Evolutionary conservation across 352 stramenopile genomes (phyloP).

Genomic region (Phytophthora podocarpi): DNA sequence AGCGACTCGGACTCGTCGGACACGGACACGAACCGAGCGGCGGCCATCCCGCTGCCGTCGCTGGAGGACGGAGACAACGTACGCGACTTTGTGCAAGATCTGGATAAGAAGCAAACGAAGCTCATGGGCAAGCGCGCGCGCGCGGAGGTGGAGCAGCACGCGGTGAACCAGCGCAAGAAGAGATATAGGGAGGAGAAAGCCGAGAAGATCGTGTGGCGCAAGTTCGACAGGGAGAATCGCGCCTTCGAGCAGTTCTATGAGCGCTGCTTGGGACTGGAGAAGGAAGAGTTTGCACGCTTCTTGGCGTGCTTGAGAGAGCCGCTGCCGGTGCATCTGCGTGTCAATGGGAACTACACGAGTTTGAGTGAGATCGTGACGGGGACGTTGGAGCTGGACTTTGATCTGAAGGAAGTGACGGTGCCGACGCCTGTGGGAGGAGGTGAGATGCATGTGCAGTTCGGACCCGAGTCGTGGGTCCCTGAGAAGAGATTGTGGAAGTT

Average conservation of each 20-base stretch:
- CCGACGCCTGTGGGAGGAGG: slow-evolving; percentile 61
- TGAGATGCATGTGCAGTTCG: slow-evolving; percentile 57
- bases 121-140: slow-evolving; percentile 52
- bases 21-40: slow-evolving; percentile 32
- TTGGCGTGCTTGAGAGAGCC: slow-evolving; percentile 75
- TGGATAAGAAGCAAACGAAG: slow-evolving; percentile 31
- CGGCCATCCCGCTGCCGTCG: slow-evolving; percentile 63
- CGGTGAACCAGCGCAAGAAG: slow-evolving; percentile 60
- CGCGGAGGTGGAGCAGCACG: slow-evolving; percentile 61
- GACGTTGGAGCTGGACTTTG: slow-evolving; percentile 73
- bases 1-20: slow-evolving; percentile 54
- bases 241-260: slow-evolving; percentile 89
- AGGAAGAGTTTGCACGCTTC: slow-evolving; percentile 84
- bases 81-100: slow-evolving; percentile 66
- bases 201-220: slow-evolving; percentile 89
- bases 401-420: slow-evolving; percentile 58
- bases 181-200: slow-evolving; percentile 66
- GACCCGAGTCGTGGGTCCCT: slow-evolving; percentile 68
- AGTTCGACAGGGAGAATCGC: slow-evolving; percentile 84
- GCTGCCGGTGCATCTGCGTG: slow-evolving; percentile 85
- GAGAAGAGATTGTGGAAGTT: slow-evolving; percentile 81
- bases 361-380: slow-evolving; percentile 82
- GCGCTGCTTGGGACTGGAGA: slow-evolving; percentile 62
- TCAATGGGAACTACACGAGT: slow-evolving; percentile 86
- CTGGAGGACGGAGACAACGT: slow-evolving; percentile 65